Evolutionary conservation across 1,284 basidiomycete species (phyloP).

Genomic region (Cutaneotrichosporon sp.): DNA sequence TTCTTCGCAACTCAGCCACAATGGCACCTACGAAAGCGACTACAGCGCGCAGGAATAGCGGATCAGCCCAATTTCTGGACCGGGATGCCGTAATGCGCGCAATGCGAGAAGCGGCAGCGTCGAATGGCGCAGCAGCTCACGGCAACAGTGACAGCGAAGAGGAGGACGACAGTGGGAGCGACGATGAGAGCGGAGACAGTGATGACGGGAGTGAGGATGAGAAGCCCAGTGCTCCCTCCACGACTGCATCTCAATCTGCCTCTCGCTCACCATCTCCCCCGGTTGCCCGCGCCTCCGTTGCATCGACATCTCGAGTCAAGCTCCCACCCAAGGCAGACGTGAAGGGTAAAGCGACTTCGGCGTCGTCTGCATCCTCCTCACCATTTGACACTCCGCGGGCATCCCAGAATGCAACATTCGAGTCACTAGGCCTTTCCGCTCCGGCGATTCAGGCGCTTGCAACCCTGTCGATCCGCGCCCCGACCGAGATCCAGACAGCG

Average conservation of each 20-base stretch:
- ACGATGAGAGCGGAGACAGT: conserved; percentile 14
- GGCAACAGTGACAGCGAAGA: conserved; percentile 7
- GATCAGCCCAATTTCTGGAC: conserved; percentile 24
- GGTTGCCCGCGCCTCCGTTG: conserved; percentile 5
- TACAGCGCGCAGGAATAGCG: background rate
- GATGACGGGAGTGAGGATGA: conserved; percentile 11
- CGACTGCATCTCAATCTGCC: background rate
- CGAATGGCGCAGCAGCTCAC: conserved; percentile 9
- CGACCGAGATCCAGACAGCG: conserved; percentile 84
- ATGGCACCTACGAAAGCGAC: background rate
- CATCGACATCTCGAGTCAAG: conserved; percentile 27
- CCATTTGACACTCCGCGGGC: conserved; percentile 57
- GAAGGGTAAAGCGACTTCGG: conserved; percentile 14
- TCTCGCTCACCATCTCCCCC: background rate
- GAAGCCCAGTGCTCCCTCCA: background rate
- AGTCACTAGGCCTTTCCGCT: conserved; percentile 67
- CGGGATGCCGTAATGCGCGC: conserved; percentile 38
- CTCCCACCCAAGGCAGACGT: conserved; percentile 16
- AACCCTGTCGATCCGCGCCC: conserved; percentile 76
- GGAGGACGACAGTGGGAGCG: conserved; percentile 10
- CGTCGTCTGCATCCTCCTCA: too few relatives aligned
- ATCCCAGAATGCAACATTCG: conserved; percentile 61
- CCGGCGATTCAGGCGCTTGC: conserved; percentile 66
- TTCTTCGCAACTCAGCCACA: background rate
- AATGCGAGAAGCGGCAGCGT: conserved; percentile 32